Percentiles rank a stretch among this genome's conserved stretches.
Conservation (phyloP, 2,329 filamentous ascomycete species). For the Neoarthrinium moseri region DNA sequence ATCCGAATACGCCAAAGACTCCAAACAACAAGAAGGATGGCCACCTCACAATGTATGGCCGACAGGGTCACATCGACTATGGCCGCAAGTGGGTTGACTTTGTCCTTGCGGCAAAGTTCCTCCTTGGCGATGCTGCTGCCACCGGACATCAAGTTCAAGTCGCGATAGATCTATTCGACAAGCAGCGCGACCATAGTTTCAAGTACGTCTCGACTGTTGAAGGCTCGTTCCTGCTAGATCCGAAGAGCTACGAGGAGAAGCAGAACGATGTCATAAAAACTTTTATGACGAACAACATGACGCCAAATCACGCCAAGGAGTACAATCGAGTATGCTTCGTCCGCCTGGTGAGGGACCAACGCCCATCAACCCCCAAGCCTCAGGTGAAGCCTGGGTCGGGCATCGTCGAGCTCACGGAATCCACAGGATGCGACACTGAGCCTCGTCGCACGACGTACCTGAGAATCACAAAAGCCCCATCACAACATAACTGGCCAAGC, state of each 20-base stretch:
- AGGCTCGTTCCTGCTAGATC: not conserved
- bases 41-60: not conserved
- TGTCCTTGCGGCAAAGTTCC: not conserved
- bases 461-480: not conserved
- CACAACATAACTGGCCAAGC: not conserved
- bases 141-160: not conserved
- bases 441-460: not conserved
- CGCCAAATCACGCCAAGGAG: not conserved
- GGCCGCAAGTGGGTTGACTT: not conserved
- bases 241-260: not conserved
- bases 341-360: not conserved
- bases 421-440: not conserved
- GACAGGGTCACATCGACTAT: not conserved
- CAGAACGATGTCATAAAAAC: not conserved
- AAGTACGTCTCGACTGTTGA: not conserved
- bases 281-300: conserved; percentile 2
- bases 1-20: too few relatives aligned
- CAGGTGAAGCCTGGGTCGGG: not conserved
- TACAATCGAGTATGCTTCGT: conserved; percentile 4
- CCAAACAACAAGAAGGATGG: not conserved
- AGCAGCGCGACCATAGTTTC: too few relatives aligned
- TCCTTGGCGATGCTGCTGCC: not conserved
- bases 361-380: not conserved
- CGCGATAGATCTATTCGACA: conserved; percentile 1
- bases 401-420: not conserved